Evolutionary conservation across 2,329 filamentous ascomycete genomes (phyloP).

Genomic region (Sporothrix pallida): DNA sequence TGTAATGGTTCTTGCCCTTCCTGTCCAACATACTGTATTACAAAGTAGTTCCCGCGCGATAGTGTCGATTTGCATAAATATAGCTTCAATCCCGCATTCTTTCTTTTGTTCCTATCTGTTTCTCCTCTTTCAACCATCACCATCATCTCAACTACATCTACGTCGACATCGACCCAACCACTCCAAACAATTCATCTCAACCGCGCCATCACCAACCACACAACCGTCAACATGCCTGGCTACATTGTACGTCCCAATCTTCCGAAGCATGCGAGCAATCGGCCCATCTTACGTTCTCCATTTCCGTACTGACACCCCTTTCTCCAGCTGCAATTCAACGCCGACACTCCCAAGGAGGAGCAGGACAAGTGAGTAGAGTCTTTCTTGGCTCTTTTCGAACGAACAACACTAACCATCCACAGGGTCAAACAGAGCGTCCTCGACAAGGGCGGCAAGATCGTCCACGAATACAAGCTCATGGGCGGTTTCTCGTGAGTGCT

Average conservation of each 20-base stretch:
- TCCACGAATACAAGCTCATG: slow-evolving; percentile 82
- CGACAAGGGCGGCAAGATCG: slow-evolving; percentile 82
- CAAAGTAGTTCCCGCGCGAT: not conserved
- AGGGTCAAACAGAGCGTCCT: slow-evolving; percentile 78
- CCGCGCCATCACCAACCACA: not conserved
- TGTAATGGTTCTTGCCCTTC: not conserved
- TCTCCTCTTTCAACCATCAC: not conserved
- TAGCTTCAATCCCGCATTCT: not conserved
- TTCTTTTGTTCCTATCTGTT: not conserved
- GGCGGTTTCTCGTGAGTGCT: slow-evolving; percentile 87
- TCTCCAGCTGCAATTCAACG: slow-evolving; percentile 79
- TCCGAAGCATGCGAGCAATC: not conserved
- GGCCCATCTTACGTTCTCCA: not conserved
- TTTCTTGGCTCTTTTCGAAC: not conserved
- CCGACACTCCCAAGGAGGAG: slow-evolving; percentile 68
- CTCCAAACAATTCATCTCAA: not conserved
- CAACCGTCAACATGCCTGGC: slow-evolving; percentile 37
- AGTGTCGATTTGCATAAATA: slow-evolving; percentile 17
- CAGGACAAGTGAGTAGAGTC: slow-evolving; percentile 64
- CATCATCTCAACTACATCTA: not conserved
- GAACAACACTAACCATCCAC: slow-evolving; percentile 14
- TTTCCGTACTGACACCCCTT: not conserved
- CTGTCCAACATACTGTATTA: not conserved
- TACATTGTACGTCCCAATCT: slow-evolving; percentile 38
- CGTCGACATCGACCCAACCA: not conserved